A percentile compares a stretch with the other conserved stretches of the same genome.
These are phyloP conservation scores for Cynanchum wilfordii DNA, from an alignment of 257 asterid species.

Conservation along the genomic window DNA sequence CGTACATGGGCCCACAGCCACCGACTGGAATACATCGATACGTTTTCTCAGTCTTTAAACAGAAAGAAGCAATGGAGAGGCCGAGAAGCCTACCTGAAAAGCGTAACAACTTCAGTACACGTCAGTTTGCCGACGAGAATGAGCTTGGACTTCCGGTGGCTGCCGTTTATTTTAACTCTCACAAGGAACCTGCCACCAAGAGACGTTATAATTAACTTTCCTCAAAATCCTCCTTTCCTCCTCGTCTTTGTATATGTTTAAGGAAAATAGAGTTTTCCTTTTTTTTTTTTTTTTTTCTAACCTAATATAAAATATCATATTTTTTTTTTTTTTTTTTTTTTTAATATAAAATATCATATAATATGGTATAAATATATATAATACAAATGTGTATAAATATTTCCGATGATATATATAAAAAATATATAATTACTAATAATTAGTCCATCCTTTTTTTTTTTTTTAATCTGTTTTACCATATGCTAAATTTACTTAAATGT, in stretches of 20 bases:
- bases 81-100: conserved; percentile 20
- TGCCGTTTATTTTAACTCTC: conserved; percentile 47
- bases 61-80: conserved; percentile 26
- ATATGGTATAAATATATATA: too few species aligned
- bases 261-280: not conserved
- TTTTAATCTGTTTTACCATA: too few species aligned
- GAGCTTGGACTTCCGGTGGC: conserved; percentile 44
- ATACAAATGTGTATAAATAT: too few species aligned
- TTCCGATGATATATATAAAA: too few species aligned
- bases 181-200: conserved; percentile 28
- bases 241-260: not conserved
- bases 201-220: conserved; percentile 5
- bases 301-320: too few species aligned
- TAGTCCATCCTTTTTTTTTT: too few species aligned
- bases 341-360: too few species aligned
- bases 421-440: too few species aligned
- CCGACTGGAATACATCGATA: conserved; percentile 43
- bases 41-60: conserved; percentile 35
- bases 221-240: not conserved
- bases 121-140: conserved; percentile 34
- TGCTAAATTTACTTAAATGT: too few species aligned
- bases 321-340: not conserved
- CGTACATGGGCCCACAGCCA: conserved; percentile 44
- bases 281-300: not conserved
- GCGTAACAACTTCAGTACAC: conserved; percentile 33